Evolutionary conservation across 495 filamentous ascomycete species (phyloP).

Genomic region (Penicillium odoratum): DNA sequence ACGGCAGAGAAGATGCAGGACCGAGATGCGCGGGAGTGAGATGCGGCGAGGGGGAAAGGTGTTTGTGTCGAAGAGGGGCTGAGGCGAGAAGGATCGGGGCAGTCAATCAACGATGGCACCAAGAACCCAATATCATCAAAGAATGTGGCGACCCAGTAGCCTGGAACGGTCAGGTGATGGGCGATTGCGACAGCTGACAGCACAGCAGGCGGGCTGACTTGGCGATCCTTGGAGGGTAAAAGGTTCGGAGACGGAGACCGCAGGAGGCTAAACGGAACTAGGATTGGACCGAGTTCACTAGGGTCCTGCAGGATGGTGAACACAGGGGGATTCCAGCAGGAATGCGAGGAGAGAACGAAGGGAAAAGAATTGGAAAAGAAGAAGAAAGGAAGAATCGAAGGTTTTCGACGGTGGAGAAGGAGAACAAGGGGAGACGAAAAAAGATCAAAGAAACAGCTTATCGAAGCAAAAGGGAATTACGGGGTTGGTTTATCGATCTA

Average conservation of each 20-base stretch:
- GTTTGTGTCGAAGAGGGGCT: constrained; percentile 3
- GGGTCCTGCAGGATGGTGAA: constrained; percentile 30
- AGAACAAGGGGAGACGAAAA: background rate
- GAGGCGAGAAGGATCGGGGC: constrained; percentile 5
- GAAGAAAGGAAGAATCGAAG: background rate
- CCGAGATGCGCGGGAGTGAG: background rate
- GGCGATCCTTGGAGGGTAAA: background rate
- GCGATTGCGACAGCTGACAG: constrained; percentile 28
- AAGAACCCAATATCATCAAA: constrained; percentile 17
- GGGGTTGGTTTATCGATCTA: constrained; percentile 35
- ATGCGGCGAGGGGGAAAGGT: background rate
- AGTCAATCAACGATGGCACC: constrained; percentile 3
- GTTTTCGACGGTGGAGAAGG: background rate
- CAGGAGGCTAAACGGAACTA: constrained; percentile 12
- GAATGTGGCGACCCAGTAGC: constrained; percentile 26
- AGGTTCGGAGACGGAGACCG: background rate
- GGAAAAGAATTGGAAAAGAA: background rate
- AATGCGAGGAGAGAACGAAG: constrained; percentile 11
- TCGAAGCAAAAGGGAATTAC: constrained; percentile 17
- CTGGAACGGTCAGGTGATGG: constrained; percentile 30
- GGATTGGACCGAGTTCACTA: constrained; percentile 22
- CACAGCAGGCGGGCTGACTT: constrained; percentile 17
- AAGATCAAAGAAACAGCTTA: background rate
- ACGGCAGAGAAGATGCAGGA: constrained; percentile 7
- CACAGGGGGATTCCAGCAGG: constrained; percentile 9